These are phyloP conservation scores for Candida smagusa DNA, from an alignment of 1,139 yeast species.

Conservation along the genomic window DNA sequence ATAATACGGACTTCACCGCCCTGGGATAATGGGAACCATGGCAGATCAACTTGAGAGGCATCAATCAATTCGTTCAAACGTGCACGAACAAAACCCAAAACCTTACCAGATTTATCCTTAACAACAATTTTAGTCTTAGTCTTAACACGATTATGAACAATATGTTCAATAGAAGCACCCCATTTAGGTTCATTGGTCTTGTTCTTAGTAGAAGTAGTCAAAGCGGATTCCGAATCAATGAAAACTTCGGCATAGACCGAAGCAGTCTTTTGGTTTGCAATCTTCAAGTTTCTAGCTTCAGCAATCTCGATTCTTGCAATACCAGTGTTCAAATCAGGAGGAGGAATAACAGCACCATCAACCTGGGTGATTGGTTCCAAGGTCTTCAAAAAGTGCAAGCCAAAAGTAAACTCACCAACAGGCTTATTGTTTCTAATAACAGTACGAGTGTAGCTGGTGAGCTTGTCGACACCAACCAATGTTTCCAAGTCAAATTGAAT, in stretches of 20 bases:
- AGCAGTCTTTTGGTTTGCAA: constrained; percentile 41
- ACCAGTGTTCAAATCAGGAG: constrained; percentile 94
- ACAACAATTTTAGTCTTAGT: constrained; percentile 64
- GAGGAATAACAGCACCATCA: constrained; percentile 83
- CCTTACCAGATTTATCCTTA: constrained; percentile 55
- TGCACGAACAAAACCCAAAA: constrained; percentile 61
- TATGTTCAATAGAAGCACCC: constrained; percentile 63
- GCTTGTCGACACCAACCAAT: constrained; percentile 53
- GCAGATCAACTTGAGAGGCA: constrained; percentile 71
- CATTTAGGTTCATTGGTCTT: constrained; percentile 68
- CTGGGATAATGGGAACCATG: constrained; percentile 66
- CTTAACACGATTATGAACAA: constrained; percentile 71
- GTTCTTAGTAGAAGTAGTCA: constrained; percentile 57
- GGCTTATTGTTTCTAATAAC: constrained; percentile 77
- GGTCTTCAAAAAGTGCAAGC: constrained; percentile 75
- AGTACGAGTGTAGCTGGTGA: constrained; percentile 50
- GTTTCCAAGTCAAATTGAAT: constrained; percentile 72
- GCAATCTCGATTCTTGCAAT: constrained; percentile 58
- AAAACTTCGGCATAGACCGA: constrained; percentile 71
- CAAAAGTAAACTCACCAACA: constrained; percentile 71
- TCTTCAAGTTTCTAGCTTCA: constrained; percentile 52
- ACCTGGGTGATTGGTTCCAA: constrained; percentile 71
- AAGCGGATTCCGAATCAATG: constrained; percentile 56
- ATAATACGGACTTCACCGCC: constrained; percentile 73
- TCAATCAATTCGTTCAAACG: constrained; percentile 70